Percentiles rank a stretch among this genome's conserved stretches.
phyloP scores from a whole-genome alignment of 2,329 filamentous ascomycete species.

The Exophiala aquamarina region DNA sequence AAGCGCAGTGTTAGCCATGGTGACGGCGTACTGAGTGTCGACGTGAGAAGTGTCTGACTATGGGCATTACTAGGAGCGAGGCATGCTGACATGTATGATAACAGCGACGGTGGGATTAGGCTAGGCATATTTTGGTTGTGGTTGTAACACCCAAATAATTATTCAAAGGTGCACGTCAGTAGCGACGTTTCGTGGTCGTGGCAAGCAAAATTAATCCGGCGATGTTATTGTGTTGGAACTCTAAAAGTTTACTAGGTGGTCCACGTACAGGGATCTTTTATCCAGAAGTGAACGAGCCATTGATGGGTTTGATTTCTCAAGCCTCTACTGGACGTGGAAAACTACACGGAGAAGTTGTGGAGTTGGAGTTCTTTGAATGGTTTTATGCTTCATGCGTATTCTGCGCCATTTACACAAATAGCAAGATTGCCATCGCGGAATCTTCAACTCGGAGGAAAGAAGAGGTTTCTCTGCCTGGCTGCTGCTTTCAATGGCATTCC shows the following conservation, averaged over 20 bases:
- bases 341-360: background rate
- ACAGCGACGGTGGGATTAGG: slow-evolving; percentile 41
- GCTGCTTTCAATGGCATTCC: background rate
- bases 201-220: no score
- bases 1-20: slow-evolving; percentile 59
- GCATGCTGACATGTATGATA: slow-evolving; percentile 36
- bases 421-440: background rate
- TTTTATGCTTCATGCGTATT: no score
- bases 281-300: no score
- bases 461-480: background rate
- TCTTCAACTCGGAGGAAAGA: background rate
- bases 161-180: background rate
- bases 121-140: slow-evolving; percentile 34
- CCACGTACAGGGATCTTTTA: no score
- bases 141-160: background rate
- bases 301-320: no score
- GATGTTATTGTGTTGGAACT: no score
- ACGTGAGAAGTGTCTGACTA: slow-evolving; percentile 45
- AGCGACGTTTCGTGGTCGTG: no score
- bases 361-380: background rate
- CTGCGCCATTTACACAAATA: no score
- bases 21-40: slow-evolving; percentile 47
- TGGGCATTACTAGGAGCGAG: slow-evolving; percentile 29
- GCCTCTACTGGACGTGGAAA: background rate
- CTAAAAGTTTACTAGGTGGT: no score